Evolutionary conservation across 306 rosid genomes (phyloP), one percentile per base, ranked within the genome.

Genomic region (Dicorynia guianensis): DNA sequence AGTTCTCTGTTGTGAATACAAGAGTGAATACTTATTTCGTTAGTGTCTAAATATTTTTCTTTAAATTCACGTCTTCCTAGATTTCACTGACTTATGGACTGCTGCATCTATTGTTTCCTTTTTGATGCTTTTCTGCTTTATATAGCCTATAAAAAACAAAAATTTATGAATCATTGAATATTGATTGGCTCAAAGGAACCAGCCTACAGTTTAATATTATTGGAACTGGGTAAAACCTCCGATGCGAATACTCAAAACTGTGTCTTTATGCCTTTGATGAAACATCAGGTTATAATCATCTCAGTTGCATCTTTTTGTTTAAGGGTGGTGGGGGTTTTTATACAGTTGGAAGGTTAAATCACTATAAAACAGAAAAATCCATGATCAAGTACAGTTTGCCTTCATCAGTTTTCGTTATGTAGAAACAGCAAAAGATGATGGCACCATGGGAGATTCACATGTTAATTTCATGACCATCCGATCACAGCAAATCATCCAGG

Each of bases 1-100:
- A 72, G 86, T 59, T 64, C 57, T 76, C 72, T 79, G 65, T 19
- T 80, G 87, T 76, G 60, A 72, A 85, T 63, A 76, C 50, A 54
- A 66, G 63, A 63, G 49, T 43, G 63, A 62, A 57, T 71, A 55
- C 47, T 69, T 66, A 43, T n/a, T 78, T 30, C 72, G 13, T 67
- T 35, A 3, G 10, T 64, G 53, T 67, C 55, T 25, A 33, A 65
- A 13, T 40, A n/a, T 35, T 34, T 80, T 15, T 42, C 17, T 76
- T 62, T 43, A 38, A 44, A 13, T 67, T 8, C 48, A 52, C 73
- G 38, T 18, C 48, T 69, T 74, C 54, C 8, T 67, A 25, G 30
- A 25, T 25, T 25, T 25, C 30, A 11, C 13, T 72, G 56, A 25
- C 30, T 61, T 73, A 15, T 63, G 4, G 30, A 57, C 42, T 35